Evolutionary conservation across 2,329 filamentous ascomycete genomes (phyloP).

Genomic region (Clonostachys rhizophaga): DNA sequence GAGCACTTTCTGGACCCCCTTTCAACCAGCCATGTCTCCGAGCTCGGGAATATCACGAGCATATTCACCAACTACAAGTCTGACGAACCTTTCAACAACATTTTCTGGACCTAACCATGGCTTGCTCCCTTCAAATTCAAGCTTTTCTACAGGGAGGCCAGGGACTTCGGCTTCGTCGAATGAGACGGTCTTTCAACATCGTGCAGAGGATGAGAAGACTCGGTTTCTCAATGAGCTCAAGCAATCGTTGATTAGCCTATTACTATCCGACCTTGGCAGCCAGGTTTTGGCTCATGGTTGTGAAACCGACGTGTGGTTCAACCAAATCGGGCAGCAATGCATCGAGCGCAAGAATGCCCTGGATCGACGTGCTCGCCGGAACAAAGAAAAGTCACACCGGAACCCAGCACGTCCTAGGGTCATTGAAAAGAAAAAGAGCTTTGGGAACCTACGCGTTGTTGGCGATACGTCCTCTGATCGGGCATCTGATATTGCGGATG

Average conservation of each 20-base stretch:
- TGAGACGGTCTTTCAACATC: slow-evolving; percentile 60
- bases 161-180: slow-evolving; percentile 64
- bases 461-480: slow-evolving; percentile 32
- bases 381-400: slow-evolving; percentile 28
- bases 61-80: slow-evolving; percentile 58
- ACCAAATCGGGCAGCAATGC: slow-evolving; percentile 60
- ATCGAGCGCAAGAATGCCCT: slow-evolving; percentile 56
- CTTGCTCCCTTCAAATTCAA: slow-evolving; percentile 37
- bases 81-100: slow-evolving; percentile 50
- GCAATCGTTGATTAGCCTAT: slow-evolving; percentile 74
- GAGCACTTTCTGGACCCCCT: slow-evolving; percentile 86
- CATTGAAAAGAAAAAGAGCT: slow-evolving; percentile 65
- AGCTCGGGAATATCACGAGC: slow-evolving; percentile 53
- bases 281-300: slow-evolving; percentile 84
- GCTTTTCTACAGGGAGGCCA: slow-evolving; percentile 49
- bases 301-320: slow-evolving; percentile 89
- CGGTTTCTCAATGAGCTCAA: slow-evolving; percentile 75
- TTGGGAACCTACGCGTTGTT: slow-evolving; percentile 55
- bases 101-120: slow-evolving; percentile 37
- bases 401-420: slow-evolving; percentile 43
- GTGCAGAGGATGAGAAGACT: slow-evolving; percentile 64
- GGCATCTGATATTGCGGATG: slow-evolving; percentile 24
- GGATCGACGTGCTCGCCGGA: slow-evolving; percentile 38
- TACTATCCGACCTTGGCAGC: slow-evolving; percentile 85
- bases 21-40: slow-evolving; percentile 64